Conservation (phyloP, 2,329 filamentous ascomycete genomes). For the Lachnum nothofagi region DNA sequence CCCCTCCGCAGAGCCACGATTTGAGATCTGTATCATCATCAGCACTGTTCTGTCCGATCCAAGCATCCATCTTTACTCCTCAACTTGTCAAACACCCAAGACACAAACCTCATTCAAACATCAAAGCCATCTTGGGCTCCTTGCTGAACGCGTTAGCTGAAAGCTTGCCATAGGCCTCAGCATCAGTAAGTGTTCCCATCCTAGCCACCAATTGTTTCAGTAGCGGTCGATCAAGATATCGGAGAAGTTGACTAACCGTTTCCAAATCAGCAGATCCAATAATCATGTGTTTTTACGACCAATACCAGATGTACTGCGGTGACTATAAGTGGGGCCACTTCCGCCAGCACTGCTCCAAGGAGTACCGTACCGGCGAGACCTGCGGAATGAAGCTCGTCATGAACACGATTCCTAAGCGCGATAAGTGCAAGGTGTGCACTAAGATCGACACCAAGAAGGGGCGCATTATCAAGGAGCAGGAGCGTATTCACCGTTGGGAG, state of each 20-base stretch:
- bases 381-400: constrained; percentile 90
- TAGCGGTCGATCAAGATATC: constrained; percentile 5
- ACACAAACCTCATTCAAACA: constrained; percentile 6
- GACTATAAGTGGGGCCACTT: constrained; percentile 96
- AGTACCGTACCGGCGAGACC: constrained; percentile 93
- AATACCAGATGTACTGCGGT: constrained; percentile 76
- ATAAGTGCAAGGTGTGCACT: constrained; percentile 76
- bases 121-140: background rate
- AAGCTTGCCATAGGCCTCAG: constrained; percentile 3
- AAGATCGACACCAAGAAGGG: constrained; percentile 83
- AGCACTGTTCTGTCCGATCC: constrained; percentile 22
- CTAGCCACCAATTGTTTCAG: constrained; percentile 17
- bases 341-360: constrained; percentile 85
- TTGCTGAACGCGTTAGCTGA: background rate
- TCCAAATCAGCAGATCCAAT: constrained; percentile 17
- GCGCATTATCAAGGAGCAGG: constrained; percentile 66
- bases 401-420: constrained; percentile 56
- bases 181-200: constrained; percentile 23
- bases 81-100: constrained; percentile 17
- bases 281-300: constrained; percentile 94
- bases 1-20: constrained; percentile 10
- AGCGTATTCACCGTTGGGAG: constrained; percentile 72
- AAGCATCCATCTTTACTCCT: constrained; percentile 13
- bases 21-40: constrained; percentile 21
- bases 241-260: constrained; percentile 17